Evolutionary conservation across 805 yeast genomes (phyloP).

Genomic region (Kodamaea nitidulidarum): DNA sequence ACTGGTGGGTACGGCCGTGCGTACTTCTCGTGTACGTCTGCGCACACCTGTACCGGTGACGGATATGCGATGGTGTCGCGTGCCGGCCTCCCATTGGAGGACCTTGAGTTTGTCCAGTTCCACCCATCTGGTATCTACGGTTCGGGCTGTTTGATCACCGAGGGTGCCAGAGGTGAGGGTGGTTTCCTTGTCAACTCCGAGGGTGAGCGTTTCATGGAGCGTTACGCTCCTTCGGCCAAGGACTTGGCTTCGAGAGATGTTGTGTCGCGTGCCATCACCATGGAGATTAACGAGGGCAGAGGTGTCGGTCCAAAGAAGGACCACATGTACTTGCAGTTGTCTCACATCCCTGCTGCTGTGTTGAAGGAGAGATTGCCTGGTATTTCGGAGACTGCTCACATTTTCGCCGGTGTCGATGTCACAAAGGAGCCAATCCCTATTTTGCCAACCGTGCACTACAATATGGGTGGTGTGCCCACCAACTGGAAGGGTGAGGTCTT

Average conservation of each 20-base stretch:
- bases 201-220: constrained; percentile 99
- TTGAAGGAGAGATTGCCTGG: constrained; percentile 96
- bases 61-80: constrained; percentile 98
- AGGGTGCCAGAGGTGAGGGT: constrained; percentile 99
- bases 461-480: constrained; percentile 99
- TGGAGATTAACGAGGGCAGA: constrained; percentile 98
- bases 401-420: constrained; percentile 98
- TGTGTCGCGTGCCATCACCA: constrained; percentile 95
- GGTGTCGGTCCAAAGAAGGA: constrained; percentile 97
- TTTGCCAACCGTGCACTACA: constrained; percentile 96
- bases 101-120: constrained; percentile 96
- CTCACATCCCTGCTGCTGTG: constrained; percentile 89
- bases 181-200: constrained; percentile 93
- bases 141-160: constrained; percentile 97
- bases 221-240: constrained; percentile 98
- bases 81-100: constrained; percentile 97
- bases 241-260: constrained; percentile 98
- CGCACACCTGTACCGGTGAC: constrained; percentile 99
- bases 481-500: constrained; percentile 94
- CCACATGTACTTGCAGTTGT: constrained; percentile 90
- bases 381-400: constrained; percentile 97
- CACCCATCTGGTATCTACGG: constrained; percentile 99
- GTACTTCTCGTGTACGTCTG: constrained; percentile 97
- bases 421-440: constrained; percentile 99
- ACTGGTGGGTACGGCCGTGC: constrained; percentile 99